Percentiles rank a stretch among this genome's conserved stretches.
Conservation (phyloP, 768 basidiomycete species). For the Panaeolus cyanescens region DNA sequence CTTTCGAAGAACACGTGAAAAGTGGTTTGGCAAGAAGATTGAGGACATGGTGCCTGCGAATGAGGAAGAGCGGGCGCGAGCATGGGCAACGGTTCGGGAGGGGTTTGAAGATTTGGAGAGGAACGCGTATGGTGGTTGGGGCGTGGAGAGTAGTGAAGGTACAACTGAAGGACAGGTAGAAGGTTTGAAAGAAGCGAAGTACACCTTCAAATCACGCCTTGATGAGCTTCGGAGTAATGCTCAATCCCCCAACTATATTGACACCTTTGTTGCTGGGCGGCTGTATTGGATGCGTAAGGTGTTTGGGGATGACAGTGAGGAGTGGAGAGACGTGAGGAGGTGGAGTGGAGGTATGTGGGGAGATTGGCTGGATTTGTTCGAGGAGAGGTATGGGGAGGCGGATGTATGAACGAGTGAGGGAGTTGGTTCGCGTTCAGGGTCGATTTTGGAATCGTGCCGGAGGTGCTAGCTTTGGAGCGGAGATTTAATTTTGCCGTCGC, state of each 20-base stretch:
- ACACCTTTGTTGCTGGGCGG: conserved; percentile 29
- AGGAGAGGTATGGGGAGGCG: not conserved
- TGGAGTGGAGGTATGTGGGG: conserved; percentile 37
- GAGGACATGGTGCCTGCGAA: conserved; percentile 23
- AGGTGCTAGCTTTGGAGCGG: too few species aligned
- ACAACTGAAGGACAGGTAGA: too few species aligned
- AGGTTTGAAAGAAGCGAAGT: not conserved
- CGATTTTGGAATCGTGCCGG: too few species aligned
- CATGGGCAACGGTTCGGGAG: conserved; percentile 23
- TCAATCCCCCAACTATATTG: not conserved
- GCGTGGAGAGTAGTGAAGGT: not conserved
- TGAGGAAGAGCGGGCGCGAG: conserved; percentile 15
- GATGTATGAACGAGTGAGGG: too few species aligned
- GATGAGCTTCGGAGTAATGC: not conserved
- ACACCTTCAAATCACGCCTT: not conserved
- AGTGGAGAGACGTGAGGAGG: conserved; percentile 33
- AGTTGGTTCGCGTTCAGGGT: too few species aligned
- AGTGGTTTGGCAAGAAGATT: conserved; percentile 16
- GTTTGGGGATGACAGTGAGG: conserved; percentile 31
- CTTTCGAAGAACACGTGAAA: conserved; percentile 20
- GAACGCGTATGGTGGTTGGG: conserved; percentile 32
- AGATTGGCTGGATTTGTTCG: not conserved
- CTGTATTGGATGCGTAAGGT: conserved; percentile 32
- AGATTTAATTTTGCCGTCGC: too few species aligned
- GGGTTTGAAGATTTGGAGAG: conserved; percentile 18